Conservation (phyloP, 768 basidiomycete species). For the Boletus insuetus region DNA sequence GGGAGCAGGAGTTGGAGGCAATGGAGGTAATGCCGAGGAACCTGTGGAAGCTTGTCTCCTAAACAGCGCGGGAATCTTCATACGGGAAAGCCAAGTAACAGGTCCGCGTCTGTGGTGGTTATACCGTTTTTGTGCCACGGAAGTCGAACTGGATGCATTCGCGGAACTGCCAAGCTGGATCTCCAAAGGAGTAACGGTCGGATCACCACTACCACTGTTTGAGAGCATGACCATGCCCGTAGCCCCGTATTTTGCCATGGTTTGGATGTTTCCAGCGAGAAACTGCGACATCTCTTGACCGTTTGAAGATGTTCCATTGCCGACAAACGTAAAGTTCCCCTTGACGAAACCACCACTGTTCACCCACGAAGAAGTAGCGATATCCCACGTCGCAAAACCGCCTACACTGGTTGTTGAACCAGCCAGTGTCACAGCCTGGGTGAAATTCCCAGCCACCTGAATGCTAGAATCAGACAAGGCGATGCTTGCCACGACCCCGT, state of each 20-base stretch:
- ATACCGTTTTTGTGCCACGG: conserved; percentile 38
- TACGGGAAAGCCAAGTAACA: conserved; percentile 48
- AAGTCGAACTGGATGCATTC: conserved; percentile 31
- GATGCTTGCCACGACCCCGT: conserved; percentile 71
- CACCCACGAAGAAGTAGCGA: conserved; percentile 58
- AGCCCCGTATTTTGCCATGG: conserved; percentile 64
- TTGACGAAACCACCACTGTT: conserved; percentile 71
- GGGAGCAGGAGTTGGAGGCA: conserved; percentile 62
- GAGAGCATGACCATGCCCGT: conserved; percentile 77
- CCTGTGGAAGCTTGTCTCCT: conserved; percentile 50
- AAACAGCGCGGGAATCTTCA: conserved; percentile 41
- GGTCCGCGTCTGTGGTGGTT: conserved; percentile 35
- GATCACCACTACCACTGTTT: conserved; percentile 57
- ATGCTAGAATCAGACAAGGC: conserved; percentile 48
- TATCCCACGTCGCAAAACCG: conserved; percentile 79
- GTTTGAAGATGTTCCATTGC: conserved; percentile 55
- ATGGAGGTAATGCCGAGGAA: conserved; percentile 51
- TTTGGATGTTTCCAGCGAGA: conserved; percentile 63
- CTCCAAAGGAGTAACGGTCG: conserved; percentile 59
- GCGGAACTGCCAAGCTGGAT: conserved; percentile 48
- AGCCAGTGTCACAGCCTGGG: conserved; percentile 38
- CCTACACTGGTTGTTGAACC: conserved; percentile 39
- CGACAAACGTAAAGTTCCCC: conserved; percentile 68
- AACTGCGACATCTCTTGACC: conserved; percentile 48
- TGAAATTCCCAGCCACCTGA: conserved; percentile 76